These are phyloP conservation scores for Calvatia gigantea DNA, from an alignment of 768 basidiomycete genomes.

Conservation along the genomic window DNA sequence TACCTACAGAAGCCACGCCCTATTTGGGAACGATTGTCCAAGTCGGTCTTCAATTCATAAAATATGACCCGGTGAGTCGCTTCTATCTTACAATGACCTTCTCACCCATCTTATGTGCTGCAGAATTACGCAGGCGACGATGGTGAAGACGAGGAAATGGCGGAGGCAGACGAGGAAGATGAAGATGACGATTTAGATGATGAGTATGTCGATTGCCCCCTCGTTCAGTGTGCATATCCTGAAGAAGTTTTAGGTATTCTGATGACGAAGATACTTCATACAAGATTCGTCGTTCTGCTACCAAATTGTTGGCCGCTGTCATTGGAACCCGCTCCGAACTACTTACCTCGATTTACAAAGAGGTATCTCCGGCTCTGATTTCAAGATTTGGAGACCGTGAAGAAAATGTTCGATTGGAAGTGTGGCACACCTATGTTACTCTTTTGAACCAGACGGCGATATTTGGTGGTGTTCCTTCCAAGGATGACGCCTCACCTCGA, in stretches of 20 bases:
- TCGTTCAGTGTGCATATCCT: constrained; percentile 8
- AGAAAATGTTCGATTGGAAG: constrained; percentile 88
- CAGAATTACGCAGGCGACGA: constrained; percentile 53
- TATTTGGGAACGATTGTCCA: constrained; percentile 69
- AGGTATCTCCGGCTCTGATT: constrained; percentile 85
- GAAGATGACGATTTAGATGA: constrained; percentile 82
- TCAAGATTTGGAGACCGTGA: constrained; percentile 93
- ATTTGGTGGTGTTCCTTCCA: constrained; percentile 61
- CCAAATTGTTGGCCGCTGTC: constrained; percentile 82
- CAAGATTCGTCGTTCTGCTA: constrained; percentile 92
- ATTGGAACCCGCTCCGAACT: constrained; percentile 91
- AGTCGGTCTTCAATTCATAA: constrained; percentile 74
- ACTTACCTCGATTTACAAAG: constrained; percentile 72
- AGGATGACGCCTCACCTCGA: constrained; percentile 46
- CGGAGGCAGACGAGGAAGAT: constrained; percentile 71
- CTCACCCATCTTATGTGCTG: not conserved
- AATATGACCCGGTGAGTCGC: constrained; percentile 82
- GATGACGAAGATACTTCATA: constrained; percentile 99
- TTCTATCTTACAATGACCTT: not conserved
- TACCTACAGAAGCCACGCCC: constrained; percentile 76
- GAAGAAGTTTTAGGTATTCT: constrained; percentile 61
- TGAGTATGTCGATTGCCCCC: constrained; percentile 46
- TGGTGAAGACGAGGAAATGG: constrained; percentile 53
- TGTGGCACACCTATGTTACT: constrained; percentile 82
- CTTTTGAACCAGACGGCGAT: constrained; percentile 83